A percentile compares a stretch with the other conserved stretches of the same genome.
Conservation (phyloP, 495 filamentous ascomycete species). For the Aspergillus cristatus region DNA sequence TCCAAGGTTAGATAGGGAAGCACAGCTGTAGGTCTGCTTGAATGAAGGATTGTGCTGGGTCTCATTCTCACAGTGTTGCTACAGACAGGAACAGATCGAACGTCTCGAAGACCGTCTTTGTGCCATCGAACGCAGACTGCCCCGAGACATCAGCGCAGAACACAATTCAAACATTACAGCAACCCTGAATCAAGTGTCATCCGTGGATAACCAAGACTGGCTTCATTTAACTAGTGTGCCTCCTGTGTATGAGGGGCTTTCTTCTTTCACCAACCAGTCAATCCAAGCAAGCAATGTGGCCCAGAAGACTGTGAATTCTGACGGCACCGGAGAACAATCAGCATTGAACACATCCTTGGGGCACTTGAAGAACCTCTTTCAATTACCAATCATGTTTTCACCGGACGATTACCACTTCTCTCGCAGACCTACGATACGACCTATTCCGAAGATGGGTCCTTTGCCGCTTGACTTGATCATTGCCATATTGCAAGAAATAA, state of each 20-base stretch:
- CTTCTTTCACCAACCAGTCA: conserved; percentile 3
- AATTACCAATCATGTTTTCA: neutral
- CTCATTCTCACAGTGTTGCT: neutral
- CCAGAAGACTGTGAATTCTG: neutral
- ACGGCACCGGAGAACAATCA: too few relatives aligned
- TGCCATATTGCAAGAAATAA: neutral
- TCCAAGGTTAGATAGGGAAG: conserved; percentile 1
- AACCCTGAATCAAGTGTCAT: neutral
- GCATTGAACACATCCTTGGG: too few relatives aligned
- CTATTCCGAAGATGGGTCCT: neutral
- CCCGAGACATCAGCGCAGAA: too few relatives aligned
- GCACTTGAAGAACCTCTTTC: too few relatives aligned
- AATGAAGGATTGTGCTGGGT: too few relatives aligned
- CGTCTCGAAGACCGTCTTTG: conserved; percentile 1
- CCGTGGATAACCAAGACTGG: neutral
- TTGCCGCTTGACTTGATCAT: neutral
- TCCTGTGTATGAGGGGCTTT: conserved; percentile 1
- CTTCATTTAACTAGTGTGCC: too few relatives aligned
- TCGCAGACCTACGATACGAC: neutral
- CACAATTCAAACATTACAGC: too few relatives aligned
- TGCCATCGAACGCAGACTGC: conserved; percentile 1
- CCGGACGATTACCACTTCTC: conserved; percentile 1
- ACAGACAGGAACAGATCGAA: conserved; percentile 1
- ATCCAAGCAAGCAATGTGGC: conserved; percentile 2
- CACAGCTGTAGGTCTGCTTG: conserved; percentile 4